Evolutionary conservation across 495 filamentous ascomycete genomes (phyloP).

Genomic region (Mycothermus thermophilus): DNA sequence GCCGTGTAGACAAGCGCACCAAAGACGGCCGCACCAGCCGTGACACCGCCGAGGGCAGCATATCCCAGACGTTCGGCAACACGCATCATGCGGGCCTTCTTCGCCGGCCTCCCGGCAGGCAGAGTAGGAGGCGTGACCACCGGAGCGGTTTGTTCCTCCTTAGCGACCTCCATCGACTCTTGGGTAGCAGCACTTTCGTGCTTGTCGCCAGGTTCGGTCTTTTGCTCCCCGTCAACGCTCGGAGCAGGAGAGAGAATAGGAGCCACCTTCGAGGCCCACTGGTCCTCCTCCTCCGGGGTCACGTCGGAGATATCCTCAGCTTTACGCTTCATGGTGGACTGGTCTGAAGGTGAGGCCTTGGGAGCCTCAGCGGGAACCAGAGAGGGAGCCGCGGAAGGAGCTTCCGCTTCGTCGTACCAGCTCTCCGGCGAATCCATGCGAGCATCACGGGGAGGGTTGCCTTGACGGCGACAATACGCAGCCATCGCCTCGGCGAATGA

Average conservation of each 20-base stretch:
- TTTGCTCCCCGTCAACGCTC: too few relatives aligned
- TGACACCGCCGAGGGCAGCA: slow-evolving; percentile 27
- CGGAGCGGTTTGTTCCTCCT: too few relatives aligned
- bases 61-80: slow-evolving; percentile 27
- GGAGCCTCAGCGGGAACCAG: not conserved
- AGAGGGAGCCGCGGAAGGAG: not conserved
- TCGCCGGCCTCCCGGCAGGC: slow-evolving; percentile 10
- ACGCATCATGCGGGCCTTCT: slow-evolving; percentile 20
- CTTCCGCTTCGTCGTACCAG: too few relatives aligned
- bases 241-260: too few relatives aligned
- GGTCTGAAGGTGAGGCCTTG: not conserved
- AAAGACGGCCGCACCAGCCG: slow-evolving; percentile 26
- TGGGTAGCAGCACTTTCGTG: too few relatives aligned
- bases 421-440: not conserved
- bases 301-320: slow-evolving; percentile 23
- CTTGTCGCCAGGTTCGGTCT: too few relatives aligned
- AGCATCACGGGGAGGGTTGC: too few relatives aligned
- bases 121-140: not conserved
- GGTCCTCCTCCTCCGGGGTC: slow-evolving; percentile 18
- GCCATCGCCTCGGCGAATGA: too few relatives aligned
- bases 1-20: slow-evolving; percentile 28
- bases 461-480: too few relatives aligned
- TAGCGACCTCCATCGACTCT: too few relatives aligned
- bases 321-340: slow-evolving; percentile 18
- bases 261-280: slow-evolving; percentile 5